Base-by-base conservation (phyloP, 257 asterid genomes). In the Solanum gracilifrons region DNA sequence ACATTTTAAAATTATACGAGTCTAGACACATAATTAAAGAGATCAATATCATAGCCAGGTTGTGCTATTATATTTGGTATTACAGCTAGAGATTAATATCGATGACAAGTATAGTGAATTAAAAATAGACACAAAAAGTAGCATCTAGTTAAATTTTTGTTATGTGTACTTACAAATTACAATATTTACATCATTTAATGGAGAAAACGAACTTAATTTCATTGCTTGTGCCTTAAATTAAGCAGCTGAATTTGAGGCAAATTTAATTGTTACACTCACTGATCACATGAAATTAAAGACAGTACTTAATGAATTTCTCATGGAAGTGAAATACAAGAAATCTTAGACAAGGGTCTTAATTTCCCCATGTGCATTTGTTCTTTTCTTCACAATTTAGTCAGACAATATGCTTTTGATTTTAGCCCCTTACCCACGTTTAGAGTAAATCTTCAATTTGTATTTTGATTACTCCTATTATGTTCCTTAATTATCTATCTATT, bases 331-430 rank as follows among this genome's bases (percentile, higher is more conserved):
- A 13, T 13, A 39, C 6, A 16, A 51, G 60, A 41, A 15, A 41
- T n/a, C 15, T 37, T 3, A 77, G 37, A 41, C 60, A 25, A 39
- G 36, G 7, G 13, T 41, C 60, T 77, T 77, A 39, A 39, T 39
- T 39, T 77, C 60, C 62, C 62, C 84, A 77, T 77, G 84, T 77
- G 84, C 84, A 25, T n/a, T 77, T 77, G 15, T 77, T 39, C 60
- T 77, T 77, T 77, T 39, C 84, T 77, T 77, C 62, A 13, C 35
- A 12, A 41, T 39, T 77, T 77, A 41, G 36, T 41, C 51, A 39
- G 13, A 74, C 51, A 37, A 37, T 23, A 23, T 13, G 60, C 83
- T n/a, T 68, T 68, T 68, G 74, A 62, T 32, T 21, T 36, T 74
- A 36, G 10, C 83, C 55, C 82, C 83, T 37, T 76, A 13, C 60